Evolutionary conservation across 108 stramenopile genomes (phyloP), one percentile per base, ranked within the genome.

Genomic region (Fistulifera solaris): DNA sequence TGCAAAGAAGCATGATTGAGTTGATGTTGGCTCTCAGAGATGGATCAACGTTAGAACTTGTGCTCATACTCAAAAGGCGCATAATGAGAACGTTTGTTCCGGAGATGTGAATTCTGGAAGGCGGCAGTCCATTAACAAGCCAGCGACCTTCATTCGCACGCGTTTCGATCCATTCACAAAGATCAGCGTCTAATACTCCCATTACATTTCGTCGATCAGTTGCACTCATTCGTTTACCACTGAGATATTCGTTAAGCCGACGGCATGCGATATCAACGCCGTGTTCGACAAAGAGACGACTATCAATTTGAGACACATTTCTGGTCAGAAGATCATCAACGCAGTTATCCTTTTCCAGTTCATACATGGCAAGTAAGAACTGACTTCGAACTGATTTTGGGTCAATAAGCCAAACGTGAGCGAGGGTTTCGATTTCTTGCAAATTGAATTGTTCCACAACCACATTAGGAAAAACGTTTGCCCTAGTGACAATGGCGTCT

Each of bases 331-430:
- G 52, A 47, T 81, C 72, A 62, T 83, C 74, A 24, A 90, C 73
- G 43, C 64, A 55, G 12, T 59, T 41, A 67, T 90, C 88, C 50
- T 78, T 86, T 40, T 80, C 84, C 38, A 72, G 59, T 49, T 83
- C 77, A 40, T 83, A 83, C 76, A 82, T 80, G 31, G 76, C 70
- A 25, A 86, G 62, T n/a, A 90, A 52, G 48, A 77, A 90, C 39
- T 67, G 49, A n/a, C 84, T 82, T 25, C 69, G 56, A n/a, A 82
- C 65, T 49, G 70, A 73, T 19, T 58, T 64, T 38, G 49, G 54
- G 52, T 81, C 80, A 54, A 84, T 59, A 14, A 71, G 73, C 67
- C 77, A 81, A 26, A 83, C 51, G 27, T 74, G 61, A 15, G 64
- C 80, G 11, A 90, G 65, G 12, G 59, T 58, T 41, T 82, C 84